Conservation (phyloP, 1,284 basidiomycete genomes). For the Lignosus rhinocerotis region DNA sequence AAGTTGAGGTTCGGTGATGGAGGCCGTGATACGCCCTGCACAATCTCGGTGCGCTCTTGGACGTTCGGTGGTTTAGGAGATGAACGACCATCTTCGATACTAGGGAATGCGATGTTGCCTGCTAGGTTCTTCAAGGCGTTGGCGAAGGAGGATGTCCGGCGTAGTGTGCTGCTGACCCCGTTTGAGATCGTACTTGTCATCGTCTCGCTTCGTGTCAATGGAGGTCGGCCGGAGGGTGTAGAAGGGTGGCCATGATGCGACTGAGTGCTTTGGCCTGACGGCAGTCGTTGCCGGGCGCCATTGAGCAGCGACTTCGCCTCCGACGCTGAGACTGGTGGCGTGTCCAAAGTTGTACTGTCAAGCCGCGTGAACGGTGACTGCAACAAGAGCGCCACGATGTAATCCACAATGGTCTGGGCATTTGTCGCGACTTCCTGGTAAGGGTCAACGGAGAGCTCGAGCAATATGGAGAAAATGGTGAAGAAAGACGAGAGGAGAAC, state of each 20-base stretch:
- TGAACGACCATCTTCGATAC: constrained; percentile 52
- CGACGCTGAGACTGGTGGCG: constrained; percentile 46
- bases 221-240: constrained; percentile 45
- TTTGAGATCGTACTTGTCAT: constrained; percentile 58
- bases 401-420: constrained; percentile 91
- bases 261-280: constrained; percentile 52
- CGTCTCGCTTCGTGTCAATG: constrained; percentile 59
- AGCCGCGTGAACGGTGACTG: constrained; percentile 85
- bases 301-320: constrained; percentile 17
- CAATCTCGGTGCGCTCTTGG: constrained; percentile 31
- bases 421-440: constrained; percentile 91
- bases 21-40: constrained; percentile 56
- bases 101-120: constrained; percentile 68
- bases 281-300: constrained; percentile 47
- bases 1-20: constrained; percentile 77
- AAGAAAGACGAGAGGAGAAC: constrained; percentile 89
- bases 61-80: constrained; percentile 40
- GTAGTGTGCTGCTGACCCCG: constrained; percentile 65
- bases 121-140: constrained; percentile 80
- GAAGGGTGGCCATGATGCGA: constrained; percentile 35
- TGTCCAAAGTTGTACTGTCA: constrained; percentile 61
- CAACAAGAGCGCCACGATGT: constrained; percentile 86
- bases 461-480: constrained; percentile 87
- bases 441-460: constrained; percentile 92
- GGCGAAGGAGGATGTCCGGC: constrained; percentile 83